Evolutionary conservation across 108 stramenopile species (phyloP).

Genomic region (Nitzschia palea): DNA sequence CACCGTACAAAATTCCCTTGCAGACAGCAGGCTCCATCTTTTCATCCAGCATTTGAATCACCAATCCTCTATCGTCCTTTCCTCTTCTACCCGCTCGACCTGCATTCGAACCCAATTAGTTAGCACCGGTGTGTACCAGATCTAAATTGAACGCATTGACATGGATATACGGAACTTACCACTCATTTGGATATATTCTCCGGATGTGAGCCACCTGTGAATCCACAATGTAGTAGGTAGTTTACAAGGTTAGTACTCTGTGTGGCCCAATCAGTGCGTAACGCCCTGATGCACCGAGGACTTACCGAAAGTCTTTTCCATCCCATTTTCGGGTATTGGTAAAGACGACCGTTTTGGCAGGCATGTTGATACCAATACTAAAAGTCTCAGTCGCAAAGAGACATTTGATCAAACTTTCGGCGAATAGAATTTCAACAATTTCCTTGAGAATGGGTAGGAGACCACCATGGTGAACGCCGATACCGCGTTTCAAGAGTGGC

Average conservation of each 20-base stretch:
- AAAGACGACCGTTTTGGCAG: slow-evolving; percentile 99
- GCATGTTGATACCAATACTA: slow-evolving; percentile 99
- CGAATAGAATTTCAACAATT: slow-evolving; percentile 98
- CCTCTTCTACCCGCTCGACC: slow-evolving; percentile 99
- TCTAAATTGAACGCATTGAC: neutral
- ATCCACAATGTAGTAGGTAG: too few relatives aligned
- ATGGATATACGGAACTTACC: neutral
- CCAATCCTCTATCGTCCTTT: slow-evolving; percentile 97
- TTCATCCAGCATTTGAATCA: slow-evolving; percentile 99
- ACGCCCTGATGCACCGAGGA: too few relatives aligned
- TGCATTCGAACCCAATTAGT: slow-evolving; percentile 10
- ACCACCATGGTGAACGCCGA: slow-evolving; percentile 99
- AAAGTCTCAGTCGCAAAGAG: slow-evolving; percentile 99
- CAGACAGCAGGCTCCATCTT: slow-evolving; percentile 97
- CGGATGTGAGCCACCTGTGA: slow-evolving; percentile 75
- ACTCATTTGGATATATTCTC: slow-evolving; percentile 97
- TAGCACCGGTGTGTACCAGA: too few relatives aligned
- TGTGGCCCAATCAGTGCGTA: too few relatives aligned
- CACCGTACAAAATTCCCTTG: slow-evolving; percentile 92
- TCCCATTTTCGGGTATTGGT: slow-evolving; percentile 98
- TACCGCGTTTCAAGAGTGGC: slow-evolving; percentile 95
- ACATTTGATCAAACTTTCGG: slow-evolving; percentile 95
- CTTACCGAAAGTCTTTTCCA: slow-evolving; percentile 81
- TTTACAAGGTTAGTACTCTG: too few relatives aligned
- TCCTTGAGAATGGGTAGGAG: slow-evolving; percentile 99